A percentile compares a stretch with the other conserved stretches of the same genome.
Conservation (phyloP, 495 filamentous ascomycete species). For the Mycothermus thermophilus region DNA sequence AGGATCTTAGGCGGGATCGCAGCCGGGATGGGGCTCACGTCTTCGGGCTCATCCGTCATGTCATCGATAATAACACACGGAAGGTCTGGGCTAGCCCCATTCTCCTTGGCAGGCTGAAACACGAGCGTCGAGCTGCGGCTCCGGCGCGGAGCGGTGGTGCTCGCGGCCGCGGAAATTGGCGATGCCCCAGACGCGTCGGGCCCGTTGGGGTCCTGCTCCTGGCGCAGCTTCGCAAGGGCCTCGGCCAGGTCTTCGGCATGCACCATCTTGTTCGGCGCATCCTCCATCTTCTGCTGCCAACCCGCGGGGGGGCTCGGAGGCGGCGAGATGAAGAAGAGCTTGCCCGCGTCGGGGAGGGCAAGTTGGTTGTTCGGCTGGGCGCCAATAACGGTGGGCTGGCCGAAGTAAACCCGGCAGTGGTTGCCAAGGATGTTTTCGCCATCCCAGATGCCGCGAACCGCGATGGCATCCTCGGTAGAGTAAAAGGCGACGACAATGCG, state of each 20-base stretch:
- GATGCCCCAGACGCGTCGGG: constrained; percentile 13
- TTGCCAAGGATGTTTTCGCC: constrained; percentile 54
- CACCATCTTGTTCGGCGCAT: constrained; percentile 84
- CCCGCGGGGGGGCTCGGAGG: constrained; percentile 84
- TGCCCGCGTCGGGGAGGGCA: constrained; percentile 67
- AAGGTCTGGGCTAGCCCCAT: constrained; percentile 56
- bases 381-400: constrained; percentile 48
- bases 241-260: constrained; percentile 78
- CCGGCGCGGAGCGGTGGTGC: constrained; percentile 11
- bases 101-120: constrained; percentile 37
- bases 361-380: constrained; percentile 50
- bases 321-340: constrained; percentile 94
- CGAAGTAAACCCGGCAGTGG: constrained; percentile 75
- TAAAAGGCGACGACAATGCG: constrained; percentile 85
- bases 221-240: constrained; percentile 57
- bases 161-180: constrained; percentile 22
- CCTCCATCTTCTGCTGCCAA: constrained; percentile 83
- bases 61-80: constrained; percentile 89
- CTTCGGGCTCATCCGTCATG: constrained; percentile 48
- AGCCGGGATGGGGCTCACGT: constrained; percentile 30
- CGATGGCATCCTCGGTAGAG: constrained; percentile 55
- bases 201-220: constrained; percentile 18
- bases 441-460: constrained; percentile 57
- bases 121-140: constrained; percentile 33
- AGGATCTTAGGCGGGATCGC: constrained; percentile 47